These are phyloP conservation scores for Atalantia buxifolia DNA, from an alignment of 345 rosid species.

Conservation along the genomic window DNA sequence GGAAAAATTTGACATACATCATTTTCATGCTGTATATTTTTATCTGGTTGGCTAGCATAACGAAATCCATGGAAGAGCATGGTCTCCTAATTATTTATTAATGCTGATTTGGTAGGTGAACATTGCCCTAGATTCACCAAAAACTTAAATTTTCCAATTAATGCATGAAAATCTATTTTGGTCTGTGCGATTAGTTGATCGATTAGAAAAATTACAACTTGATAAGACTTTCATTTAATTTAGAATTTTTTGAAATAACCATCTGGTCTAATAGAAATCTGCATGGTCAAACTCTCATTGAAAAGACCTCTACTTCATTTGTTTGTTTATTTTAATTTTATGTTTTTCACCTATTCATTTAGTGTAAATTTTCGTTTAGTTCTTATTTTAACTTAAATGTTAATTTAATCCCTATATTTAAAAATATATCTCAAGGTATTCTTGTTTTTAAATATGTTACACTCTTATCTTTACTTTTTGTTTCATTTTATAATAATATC, in stretches of 20 bases:
- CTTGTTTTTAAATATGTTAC: accelerated
- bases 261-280: neutral
- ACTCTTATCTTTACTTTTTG: accelerated
- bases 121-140: neutral
- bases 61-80: neutral
- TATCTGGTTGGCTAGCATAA: neutral
- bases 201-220: neutral
- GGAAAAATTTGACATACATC: neutral
- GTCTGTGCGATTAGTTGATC: constrained; percentile 2
- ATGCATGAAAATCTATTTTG: neutral
- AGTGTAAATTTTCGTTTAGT: accelerated
- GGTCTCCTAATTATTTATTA: neutral
- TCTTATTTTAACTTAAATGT: too few relatives aligned
- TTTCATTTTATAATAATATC: too few relatives aligned
- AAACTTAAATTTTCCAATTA: neutral
- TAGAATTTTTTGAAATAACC: neutral
- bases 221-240: neutral
- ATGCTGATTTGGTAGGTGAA: neutral
- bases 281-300: neutral
- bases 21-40: neutral
- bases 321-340: neutral
- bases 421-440: too few relatives aligned
- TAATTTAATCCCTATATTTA: too few relatives aligned
- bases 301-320: neutral
- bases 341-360: neutral